Base-by-base conservation (phyloP, 208 protist species). In the Angomonas deanei region DNA sequence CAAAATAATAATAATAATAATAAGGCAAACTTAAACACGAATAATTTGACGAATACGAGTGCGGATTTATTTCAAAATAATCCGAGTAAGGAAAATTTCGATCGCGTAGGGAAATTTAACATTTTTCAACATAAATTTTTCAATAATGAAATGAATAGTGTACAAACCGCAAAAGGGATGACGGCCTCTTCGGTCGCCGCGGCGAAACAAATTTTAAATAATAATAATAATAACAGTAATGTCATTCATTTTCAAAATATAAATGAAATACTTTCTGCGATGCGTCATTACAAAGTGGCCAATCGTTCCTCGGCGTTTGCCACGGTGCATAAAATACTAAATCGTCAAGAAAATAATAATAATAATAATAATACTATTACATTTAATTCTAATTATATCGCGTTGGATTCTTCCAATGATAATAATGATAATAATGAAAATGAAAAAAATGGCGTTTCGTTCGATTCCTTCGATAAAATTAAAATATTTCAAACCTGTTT, bases 241-340 rank as follows among this genome's bases (percentile, higher is more conserved):
- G 21, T 6, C 11, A 53, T 53, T 53, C 10, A 8, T 5, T 53
- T 53, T 53, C 47, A 53, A 26, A 28, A 15, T 24, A 57, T 4
- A 31, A 28, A 47, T 15, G 82, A 90, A 61, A 65, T 86, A 17
- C 73, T 93, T 10, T 27, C 68, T 2, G 73, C 53, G 11, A 80
- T 71, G 21, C 62, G 64, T 24, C 86, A 93, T 62, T 93, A 93
- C 68, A 87, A 88, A 59, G 75, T 76, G 11, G 48, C 58, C 11
- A 50, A 84, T 30, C 86, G 86, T 8, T 65, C 68, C 6, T 78
- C 80, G 5, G 70, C 82, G 27, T 93, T 89, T 61, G 65, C 65
- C 34, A 72, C 82, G 5, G 66, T 53, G 36, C 36, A 42, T 42
- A 8, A 8, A n/a, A 8, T 42, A 42, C 36, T 8, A 15, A 42